phyloP scores from a whole-genome alignment of 345 rosid species.

The Populus tremula region DNA sequence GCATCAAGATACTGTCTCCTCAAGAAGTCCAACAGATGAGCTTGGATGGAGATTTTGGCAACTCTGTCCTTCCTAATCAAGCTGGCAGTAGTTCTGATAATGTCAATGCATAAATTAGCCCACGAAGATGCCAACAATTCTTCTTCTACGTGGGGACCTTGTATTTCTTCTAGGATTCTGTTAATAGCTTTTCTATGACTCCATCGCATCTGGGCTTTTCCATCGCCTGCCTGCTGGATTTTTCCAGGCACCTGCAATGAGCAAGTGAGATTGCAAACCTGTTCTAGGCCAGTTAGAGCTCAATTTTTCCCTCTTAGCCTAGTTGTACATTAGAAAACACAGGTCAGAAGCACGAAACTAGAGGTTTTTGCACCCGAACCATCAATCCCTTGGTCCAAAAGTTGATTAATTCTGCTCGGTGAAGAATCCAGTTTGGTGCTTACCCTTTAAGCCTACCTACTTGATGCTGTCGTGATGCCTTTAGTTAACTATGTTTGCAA shows the following conservation, averaged over 20 bases:
- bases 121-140: constrained; percentile 18
- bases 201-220: background rate
- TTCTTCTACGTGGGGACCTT: constrained; percentile 11
- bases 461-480: constrained; percentile 3
- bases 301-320: background rate
- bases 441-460: background rate
- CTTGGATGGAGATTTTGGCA: constrained; percentile 62
- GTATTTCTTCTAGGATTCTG: constrained; percentile 16
- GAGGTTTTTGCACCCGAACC: background rate
- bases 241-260: background rate
- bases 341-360: constrained; percentile 1
- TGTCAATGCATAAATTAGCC: constrained; percentile 36
- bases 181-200: constrained; percentile 19
- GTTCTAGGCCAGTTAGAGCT: constrained; percentile 4
- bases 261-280: background rate
- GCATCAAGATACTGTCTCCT: constrained; percentile 68
- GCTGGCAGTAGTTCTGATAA: constrained; percentile 73
- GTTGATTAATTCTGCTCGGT: background rate
- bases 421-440: constrained; percentile 10
- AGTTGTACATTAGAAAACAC: background rate
- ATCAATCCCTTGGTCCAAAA: background rate
- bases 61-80: constrained; percentile 47
- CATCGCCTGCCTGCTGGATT: background rate
- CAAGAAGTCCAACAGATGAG: constrained; percentile 82
- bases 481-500: background rate